phyloP scores from a whole-genome alignment of 73 alveolate species.

The Paramecium caudatum region DNA sequence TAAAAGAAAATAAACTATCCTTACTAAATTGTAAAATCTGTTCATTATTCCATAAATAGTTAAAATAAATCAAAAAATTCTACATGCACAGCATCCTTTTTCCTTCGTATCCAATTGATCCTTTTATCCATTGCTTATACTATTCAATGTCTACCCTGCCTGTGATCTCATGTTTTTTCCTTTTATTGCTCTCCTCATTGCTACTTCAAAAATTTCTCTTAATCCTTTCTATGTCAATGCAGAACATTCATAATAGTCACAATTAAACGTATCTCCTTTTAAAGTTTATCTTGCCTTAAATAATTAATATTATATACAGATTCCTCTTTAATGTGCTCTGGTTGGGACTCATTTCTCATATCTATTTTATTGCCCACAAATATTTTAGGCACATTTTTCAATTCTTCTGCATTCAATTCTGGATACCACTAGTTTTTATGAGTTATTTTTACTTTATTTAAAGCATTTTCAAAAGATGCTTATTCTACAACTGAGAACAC shows the following conservation, averaged over 20 bases:
- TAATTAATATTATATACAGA: neutral
- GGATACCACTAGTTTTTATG: constrained; percentile 86
- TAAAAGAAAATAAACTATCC: no score
- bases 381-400: constrained; percentile 74
- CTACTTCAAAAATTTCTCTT: constrained; percentile 64
- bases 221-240: constrained; percentile 60
- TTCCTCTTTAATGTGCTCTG: neutral
- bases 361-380: constrained; percentile 84
- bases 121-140: neutral
- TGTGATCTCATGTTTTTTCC: neutral
- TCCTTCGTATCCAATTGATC: neutral
- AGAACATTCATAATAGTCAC: constrained; percentile 68
- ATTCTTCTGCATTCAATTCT: constrained; percentile 76
- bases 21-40: no score
- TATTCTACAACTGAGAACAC: constrained; percentile 81
- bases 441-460: constrained; percentile 75
- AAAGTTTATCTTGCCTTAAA: constrained; percentile 37
- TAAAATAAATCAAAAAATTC: no score
- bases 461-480: constrained; percentile 81
- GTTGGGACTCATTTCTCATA: constrained; percentile 69
- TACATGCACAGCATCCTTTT: constrained; percentile 8
- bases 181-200: constrained; percentile 59
- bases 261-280: neutral
- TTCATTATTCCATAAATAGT: no score
- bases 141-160: neutral